Evolutionary conservation across 306 rosid species (phyloP).

Genomic region (Cicer cuneatum): DNA sequence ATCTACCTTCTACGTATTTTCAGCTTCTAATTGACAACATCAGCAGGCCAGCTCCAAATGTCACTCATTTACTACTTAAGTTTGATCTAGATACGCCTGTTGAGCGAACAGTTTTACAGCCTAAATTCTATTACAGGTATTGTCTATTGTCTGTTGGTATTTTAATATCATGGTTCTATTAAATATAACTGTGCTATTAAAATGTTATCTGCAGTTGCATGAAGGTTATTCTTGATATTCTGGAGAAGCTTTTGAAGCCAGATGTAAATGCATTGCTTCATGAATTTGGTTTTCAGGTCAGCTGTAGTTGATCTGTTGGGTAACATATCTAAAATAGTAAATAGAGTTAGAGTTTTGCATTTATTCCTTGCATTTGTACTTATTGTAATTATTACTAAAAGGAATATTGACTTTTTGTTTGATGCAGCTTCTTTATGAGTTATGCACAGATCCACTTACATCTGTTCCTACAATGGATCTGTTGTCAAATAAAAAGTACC

Average conservation of each 20-base stretch:
- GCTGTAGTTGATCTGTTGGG: constrained; percentile 44
- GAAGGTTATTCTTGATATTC: constrained; percentile 88
- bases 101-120: constrained; percentile 84
- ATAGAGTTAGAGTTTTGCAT: not conserved
- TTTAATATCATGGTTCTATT: constrained; percentile 17
- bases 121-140: constrained; percentile 95
- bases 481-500: constrained; percentile 77
- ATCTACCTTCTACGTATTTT: constrained; percentile 38
- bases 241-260: constrained; percentile 87
- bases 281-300: constrained; percentile 96
- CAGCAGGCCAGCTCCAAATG: constrained; percentile 91
- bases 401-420: constrained; percentile 36
- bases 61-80: constrained; percentile 83
- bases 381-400: constrained; percentile 19
- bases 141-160: constrained; percentile 32
- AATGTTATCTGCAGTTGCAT: constrained; percentile 75
- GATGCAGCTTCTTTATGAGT: constrained; percentile 83
- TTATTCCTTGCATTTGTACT: constrained; percentile 4
- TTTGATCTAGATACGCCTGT: constrained; percentile 83
- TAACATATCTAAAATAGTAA: constrained; percentile 8
- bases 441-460: constrained; percentile 85
- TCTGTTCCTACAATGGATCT: constrained; percentile 79
- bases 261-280: constrained; percentile 84
- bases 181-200: constrained; percentile 37
- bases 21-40: constrained; percentile 96